Percentiles rank a stretch among this genome's conserved stretches.
Evolutionary conservation across 805 yeast genomes (phyloP).

Genomic region (Wickerhamomyces queroliae): DNA sequence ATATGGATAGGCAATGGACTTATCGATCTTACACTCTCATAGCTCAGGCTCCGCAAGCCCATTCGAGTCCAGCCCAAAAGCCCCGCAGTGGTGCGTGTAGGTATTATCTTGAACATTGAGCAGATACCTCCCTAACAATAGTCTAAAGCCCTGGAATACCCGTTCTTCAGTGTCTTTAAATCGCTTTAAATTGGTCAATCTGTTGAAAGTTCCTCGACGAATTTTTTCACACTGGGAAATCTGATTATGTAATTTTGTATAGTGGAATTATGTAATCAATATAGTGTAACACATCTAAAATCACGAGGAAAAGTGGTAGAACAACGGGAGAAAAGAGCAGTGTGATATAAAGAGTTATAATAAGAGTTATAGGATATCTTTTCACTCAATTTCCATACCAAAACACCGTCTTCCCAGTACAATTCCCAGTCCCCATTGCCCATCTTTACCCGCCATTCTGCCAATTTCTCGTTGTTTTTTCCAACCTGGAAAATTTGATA

Average conservation of each 20-base stretch:
- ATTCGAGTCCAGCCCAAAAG: background rate
- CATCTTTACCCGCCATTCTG: background rate
- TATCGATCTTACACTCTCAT: background rate
- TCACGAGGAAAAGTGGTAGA: background rate
- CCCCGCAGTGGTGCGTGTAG: background rate
- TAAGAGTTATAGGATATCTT: too few species aligned
- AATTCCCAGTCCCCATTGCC: background rate
- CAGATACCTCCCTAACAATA: too few species aligned
- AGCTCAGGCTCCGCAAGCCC: background rate
- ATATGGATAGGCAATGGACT: background rate
- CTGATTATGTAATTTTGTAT: background rate
- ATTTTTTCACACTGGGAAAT: background rate
- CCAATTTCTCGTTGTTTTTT: background rate
- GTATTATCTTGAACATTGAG: background rate
- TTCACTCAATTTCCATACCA: too few species aligned
- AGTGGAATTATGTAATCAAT: too few species aligned
- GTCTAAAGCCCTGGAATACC: too few species aligned
- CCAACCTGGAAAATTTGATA: too few species aligned
- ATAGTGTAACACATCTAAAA: too few species aligned
- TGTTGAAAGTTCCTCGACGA: background rate
- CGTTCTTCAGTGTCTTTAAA: too few species aligned
- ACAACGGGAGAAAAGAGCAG: background rate
- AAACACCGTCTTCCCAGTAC: too few species aligned
- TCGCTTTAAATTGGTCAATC: background rate
- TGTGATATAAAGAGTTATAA: too few species aligned